Evolutionary conservation across 2,329 filamentous ascomycete genomes (phyloP), one percentile per base, ranked within the genome.

Genomic region (Sclerotinia trifoliorum): DNA sequence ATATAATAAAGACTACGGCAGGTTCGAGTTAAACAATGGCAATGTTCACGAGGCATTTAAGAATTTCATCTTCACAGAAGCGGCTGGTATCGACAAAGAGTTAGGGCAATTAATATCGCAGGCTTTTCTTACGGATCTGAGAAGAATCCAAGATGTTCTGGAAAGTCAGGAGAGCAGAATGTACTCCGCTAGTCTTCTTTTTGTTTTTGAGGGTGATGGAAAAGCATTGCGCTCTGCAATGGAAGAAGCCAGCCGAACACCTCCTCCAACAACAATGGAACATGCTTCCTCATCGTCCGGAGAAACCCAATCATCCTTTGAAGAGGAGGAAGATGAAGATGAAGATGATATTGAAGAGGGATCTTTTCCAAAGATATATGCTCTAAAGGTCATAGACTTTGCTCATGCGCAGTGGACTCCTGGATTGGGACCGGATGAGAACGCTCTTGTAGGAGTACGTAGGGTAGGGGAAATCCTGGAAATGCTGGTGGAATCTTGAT

Each of bases 381-480:
- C 88, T 17, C 83, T 97, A 62, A 95, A 94, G 77, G 84, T 99
- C 71, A 99, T 99, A 74, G 95, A 99, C 78, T 99, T 99, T 83
- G 95, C 95, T 1, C 95, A 99, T 79, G 95, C 95, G 15, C 81
- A 83, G 62, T 98, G 75, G 89, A 90, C 88, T 1, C 90, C 92
- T 0, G 92, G 93, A 1, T 80, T 90, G 74, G 94, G 94, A 0
- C 90, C 91, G 0, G 95, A 99, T 78, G 90, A 96, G 80, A 98
- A 98, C 76, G 81, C 86, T 19, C 82, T 97, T 44, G 81, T 82
- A 48, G 94, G 94, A 0, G 86, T 97, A 70, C 83, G 88, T 76
- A 94, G 85, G 76, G 81, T 94, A 49, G 83, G 86, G 64, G 83
- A 83, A 69, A 89, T 97, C 42, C 88, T 98, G 74, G 84, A 88